Conservation (phyloP, 441 rosid genomes). For the Pelargonium cotyledonis region DNA sequence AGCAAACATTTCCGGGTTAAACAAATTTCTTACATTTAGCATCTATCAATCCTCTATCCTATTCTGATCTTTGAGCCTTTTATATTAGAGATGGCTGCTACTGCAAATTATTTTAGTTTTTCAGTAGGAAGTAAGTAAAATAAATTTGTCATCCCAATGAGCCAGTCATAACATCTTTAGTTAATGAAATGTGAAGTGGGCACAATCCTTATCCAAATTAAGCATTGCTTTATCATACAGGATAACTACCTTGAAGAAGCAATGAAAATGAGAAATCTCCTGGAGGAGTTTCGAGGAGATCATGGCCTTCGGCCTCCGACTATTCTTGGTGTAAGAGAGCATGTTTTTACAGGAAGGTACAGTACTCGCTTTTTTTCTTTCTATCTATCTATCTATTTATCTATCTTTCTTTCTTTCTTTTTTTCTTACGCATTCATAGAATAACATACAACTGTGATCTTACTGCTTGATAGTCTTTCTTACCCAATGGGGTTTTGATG, state of each 20-base stretch:
- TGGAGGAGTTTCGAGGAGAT: conserved; percentile 75
- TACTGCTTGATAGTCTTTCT: conserved; percentile 16
- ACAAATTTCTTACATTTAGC: no score
- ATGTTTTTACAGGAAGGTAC: conserved; percentile 97
- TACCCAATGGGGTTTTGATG: conserved; percentile 1
- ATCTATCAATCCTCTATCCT: no score
- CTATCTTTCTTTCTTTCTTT: no score
- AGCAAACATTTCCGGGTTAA: no score
- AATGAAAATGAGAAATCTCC: conserved; percentile 92
- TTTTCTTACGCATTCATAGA: no score
- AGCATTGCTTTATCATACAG: conserved; percentile 22
- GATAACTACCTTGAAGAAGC: conserved; percentile 99
- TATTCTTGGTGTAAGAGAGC: conserved; percentile 97
- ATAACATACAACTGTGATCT: conserved; percentile 1
- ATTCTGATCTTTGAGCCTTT: no score
- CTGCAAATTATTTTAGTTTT: neutral
- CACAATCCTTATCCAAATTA: neutral
- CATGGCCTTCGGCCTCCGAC: conserved; percentile 90
- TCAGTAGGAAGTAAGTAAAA: neutral
- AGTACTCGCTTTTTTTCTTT: conserved; percentile 16
- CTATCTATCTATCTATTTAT: no score
- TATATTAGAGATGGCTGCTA: neutral
- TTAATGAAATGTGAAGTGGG: neutral
- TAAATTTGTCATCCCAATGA: no score
- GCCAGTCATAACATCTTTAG: neutral